Evolutionary conservation across 139 green algal genomes (phyloP).

Genomic region (Parachlorella kessleri): DNA sequence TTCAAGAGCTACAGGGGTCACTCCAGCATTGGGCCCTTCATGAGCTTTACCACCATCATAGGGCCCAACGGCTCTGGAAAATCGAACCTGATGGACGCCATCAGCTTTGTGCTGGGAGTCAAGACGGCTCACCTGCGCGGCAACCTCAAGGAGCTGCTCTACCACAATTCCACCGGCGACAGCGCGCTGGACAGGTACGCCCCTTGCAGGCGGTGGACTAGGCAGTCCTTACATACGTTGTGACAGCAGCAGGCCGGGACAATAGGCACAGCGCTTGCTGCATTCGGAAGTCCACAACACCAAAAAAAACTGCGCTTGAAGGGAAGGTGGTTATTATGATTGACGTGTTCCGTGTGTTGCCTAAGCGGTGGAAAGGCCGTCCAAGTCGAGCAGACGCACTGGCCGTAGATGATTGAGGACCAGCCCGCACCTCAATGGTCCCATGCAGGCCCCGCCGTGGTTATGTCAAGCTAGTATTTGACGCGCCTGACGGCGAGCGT

Average conservation of each 20-base stretch:
- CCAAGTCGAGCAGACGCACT: too few relatives aligned
- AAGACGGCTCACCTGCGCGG: constrained; percentile 79
- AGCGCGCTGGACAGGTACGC: background rate
- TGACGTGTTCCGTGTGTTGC: too few relatives aligned
- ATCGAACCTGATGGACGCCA: constrained; percentile 99
- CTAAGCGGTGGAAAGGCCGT: too few relatives aligned
- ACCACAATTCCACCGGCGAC: constrained; percentile 64
- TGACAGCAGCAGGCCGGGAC: too few relatives aligned
- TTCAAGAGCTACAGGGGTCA: constrained; percentile 95
- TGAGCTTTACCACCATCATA: constrained; percentile 93
- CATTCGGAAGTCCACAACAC: too few relatives aligned
- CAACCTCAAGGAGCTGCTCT: constrained; percentile 92
- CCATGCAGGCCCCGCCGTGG: constrained; percentile 48
- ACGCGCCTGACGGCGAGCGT: constrained; percentile 60
- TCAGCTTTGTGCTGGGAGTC: constrained; percentile 98
- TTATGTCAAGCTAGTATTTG: constrained; percentile 79
- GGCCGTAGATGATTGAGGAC: too few relatives aligned
- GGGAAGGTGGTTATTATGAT: too few relatives aligned
- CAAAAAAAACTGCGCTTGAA: too few relatives aligned
- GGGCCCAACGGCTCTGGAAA: constrained; percentile 96
- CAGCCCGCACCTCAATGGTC: background rate
- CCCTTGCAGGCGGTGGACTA: too few relatives aligned
- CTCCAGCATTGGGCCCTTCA: constrained; percentile 93
- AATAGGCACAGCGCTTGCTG: too few relatives aligned
- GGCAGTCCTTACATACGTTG: too few relatives aligned